Evolutionary conservation across 2,329 filamentous ascomycete species (phyloP), one percentile per base, ranked within the genome.

Genomic region (Diaporthe sp.): DNA sequence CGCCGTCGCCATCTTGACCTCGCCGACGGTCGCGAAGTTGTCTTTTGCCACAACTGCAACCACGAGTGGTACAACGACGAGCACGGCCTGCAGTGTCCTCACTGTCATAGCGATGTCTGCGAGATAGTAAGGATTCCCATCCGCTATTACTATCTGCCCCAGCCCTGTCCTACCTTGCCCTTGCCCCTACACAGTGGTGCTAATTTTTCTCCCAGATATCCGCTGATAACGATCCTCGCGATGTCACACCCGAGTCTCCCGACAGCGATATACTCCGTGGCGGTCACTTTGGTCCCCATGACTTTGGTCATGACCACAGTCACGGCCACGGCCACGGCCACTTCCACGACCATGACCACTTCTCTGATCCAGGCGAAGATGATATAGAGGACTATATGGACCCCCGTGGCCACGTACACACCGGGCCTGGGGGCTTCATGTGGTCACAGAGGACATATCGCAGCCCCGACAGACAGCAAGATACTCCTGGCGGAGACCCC

Each of bases 1-100:
- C 20, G 57, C 47, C 22, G 55, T 37, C 63, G 68, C 72, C 88
- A 87, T 80, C 86, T 92, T 75, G 88, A 90, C 81, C 87, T 88
- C 78, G 85, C 83, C 31, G 80, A 83, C 7, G 85, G 85, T 77
- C 88, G 91, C 78, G 94, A 98, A 82, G 91, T 96, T 78, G 93
- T 98, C 73, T 97, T 90, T 84, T 99, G 97, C 84, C 95, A 98
- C 84, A 86, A 89, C 76, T 98, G 97, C 85, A 83, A 89, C 71
- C 86, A 94, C 78, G 93, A 98, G 83, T 98, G 95, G 95, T 94
- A 93, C 81, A 88, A 91, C 76, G 91, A 94, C 76, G 90, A 94
- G 78, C 88, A 90, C 78, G 92, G 85, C 37, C 85, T 98, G 77
- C 86, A 85, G 22, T 99, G 97, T 82, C 95, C 95, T 22, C 84